Conservation (phyloP, 768 basidiomycete species). For the Lyophyllum shimeji region DNA sequence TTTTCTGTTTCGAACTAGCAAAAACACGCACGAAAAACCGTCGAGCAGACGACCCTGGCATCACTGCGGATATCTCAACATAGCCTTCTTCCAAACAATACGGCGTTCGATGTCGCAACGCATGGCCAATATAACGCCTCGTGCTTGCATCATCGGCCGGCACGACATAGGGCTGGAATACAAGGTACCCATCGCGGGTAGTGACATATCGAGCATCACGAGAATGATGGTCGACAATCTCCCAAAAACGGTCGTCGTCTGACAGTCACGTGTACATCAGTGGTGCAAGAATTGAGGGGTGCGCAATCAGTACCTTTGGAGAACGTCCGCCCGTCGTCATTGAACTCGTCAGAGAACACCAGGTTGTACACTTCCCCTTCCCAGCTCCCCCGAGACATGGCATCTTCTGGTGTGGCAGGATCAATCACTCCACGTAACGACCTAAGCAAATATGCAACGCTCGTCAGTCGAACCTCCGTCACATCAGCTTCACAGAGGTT, state of each 20-base stretch:
- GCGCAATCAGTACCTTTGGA: constrained; percentile 2
- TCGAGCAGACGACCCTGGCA: neutral
- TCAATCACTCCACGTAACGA: constrained; percentile 5
- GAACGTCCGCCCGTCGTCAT: constrained; percentile 42
- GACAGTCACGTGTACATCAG: neutral
- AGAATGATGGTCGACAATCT: neutral
- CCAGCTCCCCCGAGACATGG: constrained; percentile 30
- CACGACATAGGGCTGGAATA: neutral
- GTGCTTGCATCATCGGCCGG: neutral
- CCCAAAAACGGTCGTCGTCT: constrained; percentile 18
- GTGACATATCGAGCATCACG: constrained; percentile 2
- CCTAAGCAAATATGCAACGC: neutral
- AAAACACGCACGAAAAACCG: constrained; percentile 1
- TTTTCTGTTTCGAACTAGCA: neutral
- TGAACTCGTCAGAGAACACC: constrained; percentile 67
- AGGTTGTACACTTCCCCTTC: constrained; percentile 53
- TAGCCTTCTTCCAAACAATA: constrained; percentile 21
- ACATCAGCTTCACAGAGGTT: neutral
- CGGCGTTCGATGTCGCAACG: constrained; percentile 10
- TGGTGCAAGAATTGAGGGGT: neutral
- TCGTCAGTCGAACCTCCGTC: neutral
- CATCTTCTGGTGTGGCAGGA: constrained; percentile 17
- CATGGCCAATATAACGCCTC: constrained; percentile 1
- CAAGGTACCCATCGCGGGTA: constrained; percentile 11
- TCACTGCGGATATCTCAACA: constrained; percentile 15